phyloP scores from a whole-genome alignment of 2,329 filamentous ascomycete genomes.

The Neocucurbitaria cava region DNA sequence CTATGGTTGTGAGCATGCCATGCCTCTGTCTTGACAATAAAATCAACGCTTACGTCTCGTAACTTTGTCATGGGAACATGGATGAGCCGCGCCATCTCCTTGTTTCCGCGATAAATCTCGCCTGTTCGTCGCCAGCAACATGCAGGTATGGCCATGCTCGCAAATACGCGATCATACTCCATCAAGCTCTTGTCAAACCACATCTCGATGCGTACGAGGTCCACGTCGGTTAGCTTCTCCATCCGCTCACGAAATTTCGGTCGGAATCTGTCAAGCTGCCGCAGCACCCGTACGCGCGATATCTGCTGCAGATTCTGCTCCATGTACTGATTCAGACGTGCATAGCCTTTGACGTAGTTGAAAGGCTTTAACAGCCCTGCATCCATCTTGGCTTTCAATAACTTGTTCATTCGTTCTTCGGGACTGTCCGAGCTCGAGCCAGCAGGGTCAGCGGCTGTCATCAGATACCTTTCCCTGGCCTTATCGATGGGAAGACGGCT shows the following conservation, averaged over 20 bases:
- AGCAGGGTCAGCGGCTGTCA: conserved; percentile 93
- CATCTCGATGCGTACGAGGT: conserved; percentile 96
- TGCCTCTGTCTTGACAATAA: not conserved
- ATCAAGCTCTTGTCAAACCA: conserved; percentile 97
- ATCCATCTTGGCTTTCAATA: conserved; percentile 94
- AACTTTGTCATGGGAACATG: conserved; percentile 89
- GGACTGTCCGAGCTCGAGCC: conserved; percentile 81
- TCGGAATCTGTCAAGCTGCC: conserved; percentile 89
- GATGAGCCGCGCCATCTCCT: conserved; percentile 97
- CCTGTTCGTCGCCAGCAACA: conserved; percentile 97
- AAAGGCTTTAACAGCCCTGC: conserved; percentile 94
- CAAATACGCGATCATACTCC: conserved; percentile 98
- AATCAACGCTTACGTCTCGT: conserved; percentile 74
- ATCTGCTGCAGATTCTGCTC: conserved; percentile 82
- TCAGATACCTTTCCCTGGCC: conserved; percentile 86
- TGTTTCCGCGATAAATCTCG: conserved; percentile 96
- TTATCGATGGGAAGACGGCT: conserved; percentile 71
- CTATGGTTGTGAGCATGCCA: conserved; percentile 55
- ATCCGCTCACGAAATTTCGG: conserved; percentile 97
- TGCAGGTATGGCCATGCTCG: conserved; percentile 97
- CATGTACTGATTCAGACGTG: conserved; percentile 87
- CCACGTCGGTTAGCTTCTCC: conserved; percentile 88
- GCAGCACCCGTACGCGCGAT: conserved; percentile 88
- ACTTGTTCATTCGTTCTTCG: conserved; percentile 92
- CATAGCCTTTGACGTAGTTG: conserved; percentile 98